Evolutionary conservation across 2,329 filamentous ascomycete species (phyloP).

Genomic region (Xylaria hypoxylon): DNA sequence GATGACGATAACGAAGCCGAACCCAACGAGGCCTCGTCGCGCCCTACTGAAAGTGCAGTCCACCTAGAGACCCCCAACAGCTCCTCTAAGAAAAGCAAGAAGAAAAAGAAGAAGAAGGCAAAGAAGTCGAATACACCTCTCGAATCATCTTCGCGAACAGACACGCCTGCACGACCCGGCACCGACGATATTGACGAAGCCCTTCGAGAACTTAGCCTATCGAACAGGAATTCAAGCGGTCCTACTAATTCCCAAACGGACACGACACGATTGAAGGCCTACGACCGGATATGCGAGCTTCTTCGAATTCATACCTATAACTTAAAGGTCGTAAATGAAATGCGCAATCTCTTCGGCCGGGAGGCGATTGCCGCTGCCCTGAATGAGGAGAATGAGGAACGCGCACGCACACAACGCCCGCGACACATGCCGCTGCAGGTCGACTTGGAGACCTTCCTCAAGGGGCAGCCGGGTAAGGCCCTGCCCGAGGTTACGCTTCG

Average conservation of each 20-base stretch:
- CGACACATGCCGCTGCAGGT: slow-evolving; percentile 59
- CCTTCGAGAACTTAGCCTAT: slow-evolving; percentile 53
- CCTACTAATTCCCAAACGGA: slow-evolving; percentile 25
- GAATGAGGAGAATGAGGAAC: slow-evolving; percentile 61
- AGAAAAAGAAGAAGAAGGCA: slow-evolving; percentile 51
- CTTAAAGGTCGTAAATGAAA: slow-evolving; percentile 90
- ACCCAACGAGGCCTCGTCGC: slow-evolving; percentile 41
- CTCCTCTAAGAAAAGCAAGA: slow-evolving; percentile 56
- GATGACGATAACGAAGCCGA: slow-evolving; percentile 55
- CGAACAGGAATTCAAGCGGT: slow-evolving; percentile 37
- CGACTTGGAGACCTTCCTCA: slow-evolving; percentile 68
- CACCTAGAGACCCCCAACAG: slow-evolving; percentile 35
- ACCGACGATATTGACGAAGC: slow-evolving; percentile 69
- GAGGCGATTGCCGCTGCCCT: slow-evolving; percentile 68
- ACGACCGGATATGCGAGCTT: slow-evolving; percentile 55
- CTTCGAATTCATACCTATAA: slow-evolving; percentile 71
- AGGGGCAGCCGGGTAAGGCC: slow-evolving; percentile 68
- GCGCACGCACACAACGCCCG: slow-evolving; percentile 51
- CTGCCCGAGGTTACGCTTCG: slow-evolving; percentile 78
- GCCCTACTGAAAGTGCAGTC: slow-evolving; percentile 34
- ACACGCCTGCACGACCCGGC: slow-evolving; percentile 42
- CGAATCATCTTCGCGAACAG: slow-evolving; percentile 28
- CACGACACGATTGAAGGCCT: slow-evolving; percentile 39
- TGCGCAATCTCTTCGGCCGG: slow-evolving; percentile 73
- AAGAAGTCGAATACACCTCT: slow-evolving; percentile 46